Evolutionary conservation across 1,139 yeast species (phyloP), one percentile per base, ranked within the genome.

Genomic region (Nakaseomyces delphensis): DNA sequence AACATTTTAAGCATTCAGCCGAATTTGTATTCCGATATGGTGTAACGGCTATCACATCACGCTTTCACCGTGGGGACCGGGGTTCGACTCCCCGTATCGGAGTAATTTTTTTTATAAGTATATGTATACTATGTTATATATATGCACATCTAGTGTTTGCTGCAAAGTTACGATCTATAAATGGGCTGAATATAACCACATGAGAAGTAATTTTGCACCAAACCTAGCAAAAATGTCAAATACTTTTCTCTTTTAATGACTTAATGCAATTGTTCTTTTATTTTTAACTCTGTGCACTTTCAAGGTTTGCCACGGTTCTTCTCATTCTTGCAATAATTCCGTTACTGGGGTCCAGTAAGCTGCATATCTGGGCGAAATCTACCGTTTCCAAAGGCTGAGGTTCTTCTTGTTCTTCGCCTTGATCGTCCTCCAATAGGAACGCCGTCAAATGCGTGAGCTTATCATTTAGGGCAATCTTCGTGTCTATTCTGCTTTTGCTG

Each of bases 271-370:
- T n/a, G n/a, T 27, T 10, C n/a, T 27, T 6, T 23, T 23, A 7
- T 7, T 23, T 23, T 23, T 23, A 23, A 10, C 10, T 7, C n/a
- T 14, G 10, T n/a, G 18, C 7, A 23, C 16, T 10, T n/a, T 25
- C 19, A 4, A n/a, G 13, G 6, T 27, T 31, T 31, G 30, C 10
- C 11, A 21, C 21, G 21, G 25, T 15, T 28, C 25, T 32, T 15
- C 27, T 38, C 10, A 36, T 13, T 31, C 36, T 45, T 9, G 52
- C 45, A 7, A 53, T 42, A 13, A 48, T 36, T 1, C 59, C 58
- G 31, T 48, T 45, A 37, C 52, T 45, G 9, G 57, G 57, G 37
- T 54, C 51, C 20, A 48, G 37, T 21, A 47, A 30, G 20, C 44
- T 45, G 32, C 45, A 45, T 13, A 50, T 38, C 11, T 9, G 45